phyloP scores from a whole-genome alignment of 1,284 basidiomycete genomes.

The Trichosporon sp. region DNA sequence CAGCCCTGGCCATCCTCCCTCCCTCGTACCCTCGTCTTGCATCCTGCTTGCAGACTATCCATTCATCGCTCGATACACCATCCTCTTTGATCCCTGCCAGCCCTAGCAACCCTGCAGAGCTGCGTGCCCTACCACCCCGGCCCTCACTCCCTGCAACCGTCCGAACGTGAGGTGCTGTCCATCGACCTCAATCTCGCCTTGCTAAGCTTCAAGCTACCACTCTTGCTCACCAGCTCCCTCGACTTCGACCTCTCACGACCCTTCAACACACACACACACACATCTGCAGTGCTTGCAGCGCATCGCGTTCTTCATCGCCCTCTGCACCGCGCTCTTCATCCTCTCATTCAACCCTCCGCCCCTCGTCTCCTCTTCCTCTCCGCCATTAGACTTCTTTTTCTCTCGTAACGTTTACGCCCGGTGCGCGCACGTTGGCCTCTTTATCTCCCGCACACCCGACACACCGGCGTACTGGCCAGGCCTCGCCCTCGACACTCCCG shows the following conservation, averaged over 20 bases:
- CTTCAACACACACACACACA: neutral
- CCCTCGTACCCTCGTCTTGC: neutral
- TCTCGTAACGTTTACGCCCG: conserved; percentile 19
- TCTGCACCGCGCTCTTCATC: neutral
- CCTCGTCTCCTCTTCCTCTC: neutral
- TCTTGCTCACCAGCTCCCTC: neutral
- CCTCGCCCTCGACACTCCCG: neutral
- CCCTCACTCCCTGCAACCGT: neutral
- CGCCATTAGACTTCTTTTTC: neutral
- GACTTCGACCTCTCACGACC: neutral
- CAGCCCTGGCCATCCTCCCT: neutral
- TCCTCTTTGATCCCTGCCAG: neutral
- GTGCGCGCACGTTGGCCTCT: conserved; percentile 19
- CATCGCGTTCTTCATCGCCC: neutral
- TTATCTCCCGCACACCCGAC: conserved; percentile 1
- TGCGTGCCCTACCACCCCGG: conserved; percentile 4
- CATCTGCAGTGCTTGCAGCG: neutral
- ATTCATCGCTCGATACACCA: neutral
- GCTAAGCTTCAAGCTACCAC: neutral
- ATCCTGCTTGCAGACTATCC: neutral
- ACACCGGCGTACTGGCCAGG: neutral
- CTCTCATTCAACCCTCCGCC: neutral
- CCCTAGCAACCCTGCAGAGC: neutral
- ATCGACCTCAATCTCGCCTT: neutral
- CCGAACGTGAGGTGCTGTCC: neutral